Percentiles rank a stretch among this genome's conserved stretches.
Conservation (phyloP, 169 alveolate genomes). For the Eimeria nieschulzi region DNA sequence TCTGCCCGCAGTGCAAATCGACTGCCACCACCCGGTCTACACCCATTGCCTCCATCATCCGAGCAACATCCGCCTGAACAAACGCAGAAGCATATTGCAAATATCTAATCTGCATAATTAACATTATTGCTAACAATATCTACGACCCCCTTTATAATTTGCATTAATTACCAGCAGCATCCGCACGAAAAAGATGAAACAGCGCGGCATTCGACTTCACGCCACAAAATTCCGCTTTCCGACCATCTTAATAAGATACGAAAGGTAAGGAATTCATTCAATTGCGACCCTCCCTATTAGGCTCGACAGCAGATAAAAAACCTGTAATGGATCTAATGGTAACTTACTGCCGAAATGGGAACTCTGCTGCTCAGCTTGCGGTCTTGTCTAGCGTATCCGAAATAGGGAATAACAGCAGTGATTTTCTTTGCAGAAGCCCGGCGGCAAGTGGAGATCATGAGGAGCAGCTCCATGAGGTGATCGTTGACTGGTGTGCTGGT, state of each 20-base stretch:
- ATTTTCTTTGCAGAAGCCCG: constrained; percentile 94
- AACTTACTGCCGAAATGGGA: constrained; percentile 92
- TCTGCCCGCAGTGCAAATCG: constrained; percentile 96
- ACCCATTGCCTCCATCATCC: constrained; percentile 95
- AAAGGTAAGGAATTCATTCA: too few relatives aligned
- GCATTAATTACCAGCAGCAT: not conserved
- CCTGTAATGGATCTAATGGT: too few relatives aligned
- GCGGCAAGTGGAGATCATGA: constrained; percentile 95
- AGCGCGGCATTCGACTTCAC: too few relatives aligned
- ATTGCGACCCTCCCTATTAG: too few relatives aligned
- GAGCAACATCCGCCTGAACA: constrained; percentile 91
- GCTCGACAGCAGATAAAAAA: too few relatives aligned
- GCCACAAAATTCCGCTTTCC: too few relatives aligned
- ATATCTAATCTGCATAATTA: constrained; percentile 40
- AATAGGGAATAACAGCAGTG: constrained; percentile 97
- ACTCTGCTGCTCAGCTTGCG: constrained; percentile 89
- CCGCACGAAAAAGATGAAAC: too few relatives aligned
- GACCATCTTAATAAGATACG: too few relatives aligned
- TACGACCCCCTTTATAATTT: not conserved
- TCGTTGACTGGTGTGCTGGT: constrained; percentile 98
- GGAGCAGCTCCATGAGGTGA: constrained; percentile 93
- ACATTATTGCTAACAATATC: not conserved
- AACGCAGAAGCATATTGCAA: constrained; percentile 44
- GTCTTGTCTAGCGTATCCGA: constrained; percentile 96
- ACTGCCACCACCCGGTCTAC: constrained; percentile 95